These are phyloP conservation scores for Solanum sejunctum DNA, from an alignment of 257 asterid species.

Conservation along the genomic window DNA sequence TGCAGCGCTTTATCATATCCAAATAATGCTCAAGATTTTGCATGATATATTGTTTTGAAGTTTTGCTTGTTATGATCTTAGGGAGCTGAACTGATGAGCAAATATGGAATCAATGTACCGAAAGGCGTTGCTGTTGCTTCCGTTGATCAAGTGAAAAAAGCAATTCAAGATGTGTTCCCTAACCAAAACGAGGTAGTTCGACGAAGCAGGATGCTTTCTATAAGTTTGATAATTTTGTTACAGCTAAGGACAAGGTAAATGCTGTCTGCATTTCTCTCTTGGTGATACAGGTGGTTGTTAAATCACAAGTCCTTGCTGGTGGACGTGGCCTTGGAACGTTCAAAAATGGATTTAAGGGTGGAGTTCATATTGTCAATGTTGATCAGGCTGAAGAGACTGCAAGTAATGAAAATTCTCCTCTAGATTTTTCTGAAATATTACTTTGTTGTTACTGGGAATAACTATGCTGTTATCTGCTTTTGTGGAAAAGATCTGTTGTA, in stretches of 20 bases:
- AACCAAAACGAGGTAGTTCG: conserved; percentile 55
- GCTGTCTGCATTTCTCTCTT: not conserved
- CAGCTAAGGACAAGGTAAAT: not conserved
- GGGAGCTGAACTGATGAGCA: conserved; percentile 91
- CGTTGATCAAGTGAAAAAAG: conserved; percentile 46
- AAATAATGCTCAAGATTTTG: not conserved
- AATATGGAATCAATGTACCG: conserved; percentile 86
- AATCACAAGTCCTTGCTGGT: conserved; percentile 94
- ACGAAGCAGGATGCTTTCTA: not conserved
- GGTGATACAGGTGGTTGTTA: conserved; percentile 64
- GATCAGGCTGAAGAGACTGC: conserved; percentile 77
- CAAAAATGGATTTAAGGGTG: conserved; percentile 85
- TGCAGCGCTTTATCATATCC: not conserved
- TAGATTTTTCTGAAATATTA: not conserved
- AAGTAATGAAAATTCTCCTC: conserved; percentile 25
- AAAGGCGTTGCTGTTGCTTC: conserved; percentile 75
- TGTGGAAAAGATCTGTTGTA: not conserved
- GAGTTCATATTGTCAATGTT: conserved; percentile 81
- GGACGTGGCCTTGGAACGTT: conserved; percentile 89
- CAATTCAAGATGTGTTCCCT: conserved; percentile 45
- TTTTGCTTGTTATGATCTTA: conserved; percentile 8
- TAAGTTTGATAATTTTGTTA: not conserved
- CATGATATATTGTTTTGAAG: not conserved
- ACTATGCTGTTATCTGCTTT: not conserved
- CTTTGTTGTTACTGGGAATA: not conserved